These are phyloP conservation scores for Ganoderma lucidum DNA, from an alignment of 1,284 basidiomycete genomes.

Conservation along the genomic window DNA sequence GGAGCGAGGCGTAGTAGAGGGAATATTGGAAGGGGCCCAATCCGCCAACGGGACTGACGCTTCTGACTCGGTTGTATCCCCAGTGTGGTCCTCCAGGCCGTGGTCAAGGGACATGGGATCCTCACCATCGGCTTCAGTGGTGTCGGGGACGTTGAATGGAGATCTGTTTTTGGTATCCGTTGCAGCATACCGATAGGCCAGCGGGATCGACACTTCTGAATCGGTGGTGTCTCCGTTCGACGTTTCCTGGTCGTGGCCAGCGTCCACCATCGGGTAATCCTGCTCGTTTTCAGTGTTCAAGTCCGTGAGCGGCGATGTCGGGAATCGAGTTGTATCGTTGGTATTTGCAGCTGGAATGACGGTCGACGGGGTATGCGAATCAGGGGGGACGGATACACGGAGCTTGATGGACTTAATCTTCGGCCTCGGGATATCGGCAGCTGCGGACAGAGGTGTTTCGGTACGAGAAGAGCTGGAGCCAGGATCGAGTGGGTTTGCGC, in stretches of 20 bases:
- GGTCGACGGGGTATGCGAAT: not conserved
- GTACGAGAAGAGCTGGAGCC: not conserved
- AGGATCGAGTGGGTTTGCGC: not conserved
- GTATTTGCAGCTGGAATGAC: not conserved
- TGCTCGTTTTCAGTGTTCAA: not conserved
- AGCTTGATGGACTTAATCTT: slow-evolving; percentile 4
- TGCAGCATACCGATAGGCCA: not conserved
- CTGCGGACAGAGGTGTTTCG: not conserved
- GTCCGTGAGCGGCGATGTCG: not conserved
- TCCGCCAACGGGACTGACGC: not conserved
- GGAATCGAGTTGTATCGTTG: not conserved
- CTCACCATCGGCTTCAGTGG: not conserved
- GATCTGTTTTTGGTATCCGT: not conserved
- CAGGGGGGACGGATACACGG: not conserved
- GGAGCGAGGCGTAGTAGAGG: not conserved
- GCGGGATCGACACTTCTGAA: not conserved
- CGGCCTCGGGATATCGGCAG: not conserved
- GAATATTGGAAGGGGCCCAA: not conserved
- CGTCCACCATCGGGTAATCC: not conserved
- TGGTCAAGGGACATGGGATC: not conserved
- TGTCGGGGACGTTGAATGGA: not conserved
- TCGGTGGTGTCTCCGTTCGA: not conserved
- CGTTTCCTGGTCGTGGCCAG: not conserved
- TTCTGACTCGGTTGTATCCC: not conserved
- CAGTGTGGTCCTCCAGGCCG: not conserved